Evolutionary conservation across 345 rosid species (phyloP).

Genomic region (Bruguiera parviflora): DNA sequence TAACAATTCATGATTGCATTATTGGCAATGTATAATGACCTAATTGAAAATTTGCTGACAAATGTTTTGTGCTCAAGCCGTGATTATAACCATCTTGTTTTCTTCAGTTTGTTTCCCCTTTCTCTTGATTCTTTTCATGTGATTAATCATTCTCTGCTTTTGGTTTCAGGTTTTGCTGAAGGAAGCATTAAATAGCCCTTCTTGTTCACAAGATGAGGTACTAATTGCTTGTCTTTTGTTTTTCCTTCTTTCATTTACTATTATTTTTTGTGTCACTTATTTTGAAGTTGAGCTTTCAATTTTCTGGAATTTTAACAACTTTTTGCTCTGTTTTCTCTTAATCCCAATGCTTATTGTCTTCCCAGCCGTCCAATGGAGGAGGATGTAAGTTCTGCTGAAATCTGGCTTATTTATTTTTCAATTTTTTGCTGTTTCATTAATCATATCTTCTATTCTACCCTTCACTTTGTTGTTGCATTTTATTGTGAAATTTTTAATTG

Average conservation of each 20-base stretch:
- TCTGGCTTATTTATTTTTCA: neutral
- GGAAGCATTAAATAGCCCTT: neutral
- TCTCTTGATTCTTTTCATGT: neutral
- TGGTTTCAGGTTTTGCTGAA: neutral
- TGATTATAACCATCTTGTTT: too few relatives aligned
- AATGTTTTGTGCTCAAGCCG: too few relatives aligned
- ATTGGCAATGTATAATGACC: too few relatives aligned
- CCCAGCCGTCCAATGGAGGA: conserved; percentile 24
- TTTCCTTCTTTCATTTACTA: neutral
- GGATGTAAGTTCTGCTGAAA: conserved; percentile 11
- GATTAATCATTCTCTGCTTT: neutral
- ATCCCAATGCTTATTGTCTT: neutral
- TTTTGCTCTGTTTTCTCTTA: neutral
- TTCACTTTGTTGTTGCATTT: neutral
- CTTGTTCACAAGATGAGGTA: conserved; percentile 8
- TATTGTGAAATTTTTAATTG: too few relatives aligned
- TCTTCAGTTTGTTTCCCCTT: neutral
- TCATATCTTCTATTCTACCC: neutral
- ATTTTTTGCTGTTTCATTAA: neutral
- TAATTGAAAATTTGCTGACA: too few relatives aligned
- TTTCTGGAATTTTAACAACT: neutral
- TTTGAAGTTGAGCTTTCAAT: neutral
- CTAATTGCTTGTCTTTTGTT: neutral
- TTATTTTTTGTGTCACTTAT: neutral
- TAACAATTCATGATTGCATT: too few relatives aligned